phyloP scores from a whole-genome alignment of 495 filamentous ascomycete genomes.

The Neurospora pannonica region DNA sequence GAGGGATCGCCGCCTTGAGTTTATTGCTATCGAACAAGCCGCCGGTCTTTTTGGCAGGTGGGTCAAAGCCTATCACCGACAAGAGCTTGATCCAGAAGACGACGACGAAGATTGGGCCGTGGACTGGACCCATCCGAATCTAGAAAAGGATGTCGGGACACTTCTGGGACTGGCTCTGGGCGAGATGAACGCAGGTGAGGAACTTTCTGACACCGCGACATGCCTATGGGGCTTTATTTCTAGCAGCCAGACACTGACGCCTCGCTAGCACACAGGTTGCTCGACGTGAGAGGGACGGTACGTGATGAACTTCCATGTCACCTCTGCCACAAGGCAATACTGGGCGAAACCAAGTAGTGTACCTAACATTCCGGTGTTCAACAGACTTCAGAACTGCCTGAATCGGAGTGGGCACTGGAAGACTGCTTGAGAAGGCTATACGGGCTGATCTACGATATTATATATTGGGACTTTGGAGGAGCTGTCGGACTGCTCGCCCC shows the following conservation, averaged over 20 bases:
- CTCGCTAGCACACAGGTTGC: background rate
- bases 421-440: background rate
- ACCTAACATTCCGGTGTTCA: background rate
- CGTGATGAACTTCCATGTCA: background rate
- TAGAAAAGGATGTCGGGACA: background rate
- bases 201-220: background rate
- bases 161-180: background rate
- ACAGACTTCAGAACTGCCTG: background rate
- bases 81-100: background rate
- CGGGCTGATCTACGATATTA: background rate
- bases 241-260: background rate
- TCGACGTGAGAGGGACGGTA: background rate
- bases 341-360: background rate
- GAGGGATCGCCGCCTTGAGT: background rate
- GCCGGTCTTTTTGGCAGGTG: background rate
- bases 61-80: background rate
- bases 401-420: background rate
- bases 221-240: background rate
- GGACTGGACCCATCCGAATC: background rate
- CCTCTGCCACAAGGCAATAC: background rate
- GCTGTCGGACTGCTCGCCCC: background rate
- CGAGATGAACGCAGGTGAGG: background rate
- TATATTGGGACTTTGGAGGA: background rate
- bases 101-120: background rate
- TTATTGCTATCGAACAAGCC: background rate